Percentiles rank a stretch among this genome's conserved stretches.
Conservation (phyloP, 768 basidiomycete genomes). For the Coprinopsis cinerea region DNA sequence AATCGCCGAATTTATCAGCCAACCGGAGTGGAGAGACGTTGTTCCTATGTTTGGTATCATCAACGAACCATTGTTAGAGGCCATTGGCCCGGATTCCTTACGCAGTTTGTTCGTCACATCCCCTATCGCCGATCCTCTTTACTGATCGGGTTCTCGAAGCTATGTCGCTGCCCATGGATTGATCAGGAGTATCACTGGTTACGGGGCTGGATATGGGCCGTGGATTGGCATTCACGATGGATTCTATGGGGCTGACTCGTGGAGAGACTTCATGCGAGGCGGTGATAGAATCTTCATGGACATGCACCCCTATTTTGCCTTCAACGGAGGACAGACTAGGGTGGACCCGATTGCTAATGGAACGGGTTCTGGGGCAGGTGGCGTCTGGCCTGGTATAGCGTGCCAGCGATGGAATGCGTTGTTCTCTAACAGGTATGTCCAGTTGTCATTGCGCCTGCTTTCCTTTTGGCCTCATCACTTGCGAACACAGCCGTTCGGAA, state of each 20-base stretch:
- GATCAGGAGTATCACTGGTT: constrained; percentile 68
- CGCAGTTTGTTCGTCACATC: constrained; percentile 51
- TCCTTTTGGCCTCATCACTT: background rate
- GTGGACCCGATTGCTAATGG: constrained; percentile 34
- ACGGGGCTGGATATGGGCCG: constrained; percentile 61
- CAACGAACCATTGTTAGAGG: constrained; percentile 50
- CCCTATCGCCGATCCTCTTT: constrained; percentile 23
- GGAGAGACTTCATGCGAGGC: constrained; percentile 31
- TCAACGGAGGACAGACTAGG: constrained; percentile 34
- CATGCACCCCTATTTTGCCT: constrained; percentile 42
- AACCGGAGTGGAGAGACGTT: constrained; percentile 65
- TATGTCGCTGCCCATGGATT: constrained; percentile 54
- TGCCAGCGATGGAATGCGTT: constrained; percentile 53
- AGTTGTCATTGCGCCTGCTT: constrained; percentile 6
- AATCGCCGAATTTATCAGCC: constrained; percentile 75
- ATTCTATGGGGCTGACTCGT: constrained; percentile 37
- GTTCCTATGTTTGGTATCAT: constrained; percentile 59
- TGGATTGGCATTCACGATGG: constrained; percentile 44
- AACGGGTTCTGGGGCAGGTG: constrained; percentile 33
- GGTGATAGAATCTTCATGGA: constrained; percentile 35
- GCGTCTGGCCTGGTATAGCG: constrained; percentile 43
- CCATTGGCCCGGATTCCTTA: constrained; percentile 51
- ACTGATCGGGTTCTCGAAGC: constrained; percentile 26
- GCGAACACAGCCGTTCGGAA: constrained; percentile 24
- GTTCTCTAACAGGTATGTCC: constrained; percentile 44